Base-by-base conservation (phyloP, 352 stramenopile species). In the Pythium diclinum region DNA sequence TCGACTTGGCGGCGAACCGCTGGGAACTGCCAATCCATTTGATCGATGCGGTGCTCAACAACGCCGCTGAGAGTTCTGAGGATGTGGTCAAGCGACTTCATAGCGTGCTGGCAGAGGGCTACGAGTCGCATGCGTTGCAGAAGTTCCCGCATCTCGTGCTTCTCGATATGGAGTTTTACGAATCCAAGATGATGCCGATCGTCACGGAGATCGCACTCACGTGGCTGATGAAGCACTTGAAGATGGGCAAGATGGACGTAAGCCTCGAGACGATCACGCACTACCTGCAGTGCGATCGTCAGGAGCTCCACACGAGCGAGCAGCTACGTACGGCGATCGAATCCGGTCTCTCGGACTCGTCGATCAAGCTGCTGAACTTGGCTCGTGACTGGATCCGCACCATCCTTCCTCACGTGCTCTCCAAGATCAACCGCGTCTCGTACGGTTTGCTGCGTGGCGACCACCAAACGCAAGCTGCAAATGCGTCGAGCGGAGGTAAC, bases 361-460 rank as follows among this genome's bases (percentile, higher is more conserved):
- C 85, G 36, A 97, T 99, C 76, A 99, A 99, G 73, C 89, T 99
- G 72, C 82, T 99, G 14, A 99, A 99, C 63, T 80, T 99, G 21
- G 93, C 92, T 17, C 88, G 98, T 53, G 95, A 99, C 62, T 98
- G 98, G 84, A 82, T 99, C 23, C 89, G 87, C 16, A 98, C 97
- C 25, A 98, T 99, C 65, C 75, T 99, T 34, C 97, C 97, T n/a
- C 97, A 99, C 63, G 87, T 99, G 2, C 75, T 99, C 28, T 97
- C 94, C 23, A 99, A 99, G 82, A 99, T 99, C 66, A 98, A 99
- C 69, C 89, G 98, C 61, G 98, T 99, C 16, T 97, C 87, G 10
- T 99, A 99, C 77, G 98, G 98, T 38, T 77, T 99, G 1, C 74
- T 99, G 17, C 75, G 88, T 74, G 71, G 77, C 63, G 79, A 91